phyloP scores from a whole-genome alignment of 345 rosid genomes.

The Adansonia digitata region DNA sequence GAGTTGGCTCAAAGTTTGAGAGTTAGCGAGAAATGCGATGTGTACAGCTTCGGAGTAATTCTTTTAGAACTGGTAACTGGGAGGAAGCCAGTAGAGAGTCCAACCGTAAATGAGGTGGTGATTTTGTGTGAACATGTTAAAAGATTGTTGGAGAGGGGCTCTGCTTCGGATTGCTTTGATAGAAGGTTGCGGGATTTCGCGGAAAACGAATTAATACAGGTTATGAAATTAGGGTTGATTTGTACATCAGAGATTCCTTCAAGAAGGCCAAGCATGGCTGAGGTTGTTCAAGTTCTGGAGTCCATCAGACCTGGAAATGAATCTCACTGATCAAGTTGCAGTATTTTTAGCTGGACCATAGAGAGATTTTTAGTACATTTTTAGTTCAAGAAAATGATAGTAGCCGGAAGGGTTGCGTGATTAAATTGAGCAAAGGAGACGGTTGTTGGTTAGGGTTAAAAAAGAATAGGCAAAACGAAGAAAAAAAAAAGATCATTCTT shows the following conservation, averaged over 20 bases:
- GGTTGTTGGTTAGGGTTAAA: conserved; percentile 13
- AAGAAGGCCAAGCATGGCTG: conserved; percentile 96
- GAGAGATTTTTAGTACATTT: conserved; percentile 1
- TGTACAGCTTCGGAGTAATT: conserved; percentile 87
- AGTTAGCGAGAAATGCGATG: conserved; percentile 83
- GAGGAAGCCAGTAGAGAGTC: conserved; percentile 86
- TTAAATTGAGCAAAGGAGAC: conserved; percentile 28
- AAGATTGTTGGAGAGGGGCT: conserved; percentile 59
- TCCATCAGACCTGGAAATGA: conserved; percentile 67
- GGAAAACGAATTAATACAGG: conserved; percentile 89
- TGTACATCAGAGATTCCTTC: conserved; percentile 70
- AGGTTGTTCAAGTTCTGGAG: conserved; percentile 95
- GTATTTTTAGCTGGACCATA: conserved; percentile 14
- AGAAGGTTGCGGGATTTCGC: conserved; percentile 58
- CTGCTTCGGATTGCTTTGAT: conserved; percentile 83
- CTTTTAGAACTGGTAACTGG: conserved; percentile 91
- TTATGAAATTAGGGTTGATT: conserved; percentile 81
- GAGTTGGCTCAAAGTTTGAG: conserved; percentile 79
- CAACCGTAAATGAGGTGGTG: conserved; percentile 54
- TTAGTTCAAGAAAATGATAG: conserved; percentile 10
- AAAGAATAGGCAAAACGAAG: neutral
- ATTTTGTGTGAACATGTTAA: conserved; percentile 79
- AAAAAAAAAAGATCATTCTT: conserved; percentile 38
- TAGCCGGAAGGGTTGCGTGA: conserved; percentile 23
- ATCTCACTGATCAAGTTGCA: conserved; percentile 26